Conservation (phyloP, 1,284 basidiomycete species). For the Melanopsichium pennsylvanicum region DNA sequence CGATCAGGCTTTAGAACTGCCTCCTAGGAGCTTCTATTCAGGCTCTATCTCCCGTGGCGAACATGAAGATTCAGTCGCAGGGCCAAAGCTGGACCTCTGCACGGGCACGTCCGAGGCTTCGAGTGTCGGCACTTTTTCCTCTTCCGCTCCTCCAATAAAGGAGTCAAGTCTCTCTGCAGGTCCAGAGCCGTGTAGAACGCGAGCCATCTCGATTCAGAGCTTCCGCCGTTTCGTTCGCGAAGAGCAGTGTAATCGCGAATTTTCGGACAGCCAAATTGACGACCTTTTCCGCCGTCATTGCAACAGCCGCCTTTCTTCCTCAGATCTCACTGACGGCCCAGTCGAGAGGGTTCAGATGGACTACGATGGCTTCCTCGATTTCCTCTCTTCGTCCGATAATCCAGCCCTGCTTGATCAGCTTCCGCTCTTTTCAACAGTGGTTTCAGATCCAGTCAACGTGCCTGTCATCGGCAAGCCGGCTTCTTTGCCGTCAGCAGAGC, state of each 20-base stretch:
- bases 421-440: constrained; percentile 40
- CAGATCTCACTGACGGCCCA: not conserved
- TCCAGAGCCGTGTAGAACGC: constrained; percentile 15
- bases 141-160: constrained; percentile 4
- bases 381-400: constrained; percentile 60
- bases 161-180: not conserved
- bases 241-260: constrained; percentile 50
- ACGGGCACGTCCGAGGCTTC: not conserved
- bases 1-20: constrained; percentile 19
- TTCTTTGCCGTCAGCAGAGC: not conserved
- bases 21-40: not conserved
- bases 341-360: constrained; percentile 24
- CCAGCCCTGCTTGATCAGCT: constrained; percentile 43
- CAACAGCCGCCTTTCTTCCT: constrained; percentile 31
- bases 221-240: constrained; percentile 49
- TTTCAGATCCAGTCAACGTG: constrained; percentile 19
- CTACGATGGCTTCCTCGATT: constrained; percentile 57
- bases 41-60: not conserved
- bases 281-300: constrained; percentile 39
- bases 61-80: not conserved
- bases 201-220: constrained; percentile 27
- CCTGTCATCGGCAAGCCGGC: constrained; percentile 10
- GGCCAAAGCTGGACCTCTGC: not conserved
- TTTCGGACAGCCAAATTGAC: constrained; percentile 27
- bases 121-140: not conserved